Evolutionary conservation across 139 green algal species (phyloP).

Genomic region (Picochlorum costavermella): DNA sequence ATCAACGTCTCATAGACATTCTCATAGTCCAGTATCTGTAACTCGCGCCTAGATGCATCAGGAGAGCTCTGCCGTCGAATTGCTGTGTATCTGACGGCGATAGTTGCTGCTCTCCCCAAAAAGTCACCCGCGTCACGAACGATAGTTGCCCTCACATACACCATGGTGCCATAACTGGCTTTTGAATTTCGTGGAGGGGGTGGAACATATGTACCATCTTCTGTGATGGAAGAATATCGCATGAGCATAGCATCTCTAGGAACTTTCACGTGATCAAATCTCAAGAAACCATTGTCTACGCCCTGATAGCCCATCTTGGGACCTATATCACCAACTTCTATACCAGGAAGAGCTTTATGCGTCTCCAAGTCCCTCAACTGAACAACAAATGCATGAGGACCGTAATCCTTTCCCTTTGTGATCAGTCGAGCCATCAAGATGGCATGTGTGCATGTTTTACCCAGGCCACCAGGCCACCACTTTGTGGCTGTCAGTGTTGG

Average conservation of each 20-base stretch:
- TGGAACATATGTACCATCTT: constrained; percentile 71
- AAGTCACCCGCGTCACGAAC: constrained; percentile 61
- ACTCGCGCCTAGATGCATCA: constrained; percentile 45
- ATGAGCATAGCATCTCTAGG: constrained; percentile 81
- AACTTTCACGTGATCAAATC: constrained; percentile 61
- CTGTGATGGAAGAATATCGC: constrained; percentile 66
- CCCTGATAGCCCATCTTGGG: constrained; percentile 85
- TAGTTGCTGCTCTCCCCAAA: constrained; percentile 72
- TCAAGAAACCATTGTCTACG: constrained; percentile 85
- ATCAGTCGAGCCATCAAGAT: constrained; percentile 88
- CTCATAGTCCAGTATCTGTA: constrained; percentile 93
- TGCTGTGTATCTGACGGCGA: constrained; percentile 73
- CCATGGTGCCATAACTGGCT: constrained; percentile 87
- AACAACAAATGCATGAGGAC: constrained; percentile 80
- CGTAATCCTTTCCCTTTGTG: constrained; percentile 53
- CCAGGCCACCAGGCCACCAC: constrained; percentile 79
- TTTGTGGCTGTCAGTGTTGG: constrained; percentile 84
- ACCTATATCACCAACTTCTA: constrained; percentile 90
- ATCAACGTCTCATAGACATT: constrained; percentile 74
- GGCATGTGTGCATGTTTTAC: constrained; percentile 85
- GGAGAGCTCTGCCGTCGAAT: constrained; percentile 75
- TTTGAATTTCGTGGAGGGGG: constrained; percentile 78
- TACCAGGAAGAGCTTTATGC: constrained; percentile 75
- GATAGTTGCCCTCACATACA: constrained; percentile 81
- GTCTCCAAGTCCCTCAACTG: constrained; percentile 67